A percentile compares a stretch with the other conserved stretches of the same genome.
Conservation (phyloP, 2,329 filamentous ascomycete species). For the Aspergillus intermedius region DNA sequence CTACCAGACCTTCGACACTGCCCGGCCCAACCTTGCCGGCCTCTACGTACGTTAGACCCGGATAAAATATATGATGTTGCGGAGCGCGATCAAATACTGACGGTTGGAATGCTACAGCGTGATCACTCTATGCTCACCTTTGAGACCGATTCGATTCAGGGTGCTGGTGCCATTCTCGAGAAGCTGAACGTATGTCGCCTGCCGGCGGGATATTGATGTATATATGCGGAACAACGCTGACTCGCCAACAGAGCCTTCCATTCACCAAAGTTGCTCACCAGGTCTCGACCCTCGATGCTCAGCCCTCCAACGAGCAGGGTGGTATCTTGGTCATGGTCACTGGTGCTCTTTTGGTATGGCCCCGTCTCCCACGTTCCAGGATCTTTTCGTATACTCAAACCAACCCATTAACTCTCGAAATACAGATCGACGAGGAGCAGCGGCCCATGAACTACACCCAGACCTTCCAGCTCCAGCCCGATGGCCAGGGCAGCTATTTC, state of each 20-base stretch:
- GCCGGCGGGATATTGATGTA: not conserved
- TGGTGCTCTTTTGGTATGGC: constrained; percentile 71
- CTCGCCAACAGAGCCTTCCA: constrained; percentile 56
- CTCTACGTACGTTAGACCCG: constrained; percentile 67
- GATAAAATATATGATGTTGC: not conserved
- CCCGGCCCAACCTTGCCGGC: constrained; percentile 57
- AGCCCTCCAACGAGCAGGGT: constrained; percentile 62
- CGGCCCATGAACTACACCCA: constrained; percentile 88
- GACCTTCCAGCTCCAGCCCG: constrained; percentile 74
- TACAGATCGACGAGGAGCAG: constrained; percentile 75
- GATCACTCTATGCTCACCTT: constrained; percentile 90
- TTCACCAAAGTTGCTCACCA: constrained; percentile 77
- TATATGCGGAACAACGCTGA: not conserved
- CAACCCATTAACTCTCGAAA: constrained; percentile 8
- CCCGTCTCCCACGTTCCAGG: not conserved
- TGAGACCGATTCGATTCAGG: constrained; percentile 63
- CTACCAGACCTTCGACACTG: constrained; percentile 76
- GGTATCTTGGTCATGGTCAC: constrained; percentile 84
- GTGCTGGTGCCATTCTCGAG: constrained; percentile 61
- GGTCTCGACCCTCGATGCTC: constrained; percentile 71
- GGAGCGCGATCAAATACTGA: constrained; percentile 6
- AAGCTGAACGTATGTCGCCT: constrained; percentile 65
- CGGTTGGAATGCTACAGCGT: constrained; percentile 48
- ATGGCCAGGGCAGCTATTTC: constrained; percentile 64
- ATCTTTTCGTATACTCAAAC: not conserved